phyloP scores from a whole-genome alignment of 345 rosid genomes.

The Brassica cretica region DNA sequence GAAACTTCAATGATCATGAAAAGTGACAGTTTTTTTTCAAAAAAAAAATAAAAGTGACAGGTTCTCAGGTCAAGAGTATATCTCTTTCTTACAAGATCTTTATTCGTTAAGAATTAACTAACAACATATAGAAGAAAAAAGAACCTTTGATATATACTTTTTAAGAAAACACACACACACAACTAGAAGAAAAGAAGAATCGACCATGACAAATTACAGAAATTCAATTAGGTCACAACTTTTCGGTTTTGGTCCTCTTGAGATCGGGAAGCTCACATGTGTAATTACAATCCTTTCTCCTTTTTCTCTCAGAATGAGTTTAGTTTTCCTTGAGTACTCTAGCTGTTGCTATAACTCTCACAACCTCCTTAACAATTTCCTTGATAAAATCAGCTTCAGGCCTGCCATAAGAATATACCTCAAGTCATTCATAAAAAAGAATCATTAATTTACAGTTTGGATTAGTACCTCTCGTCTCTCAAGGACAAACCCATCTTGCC shows the following conservation, averaged over 20 bases:
- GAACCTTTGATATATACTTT: neutral
- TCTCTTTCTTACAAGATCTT: neutral
- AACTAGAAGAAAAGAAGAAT: neutral
- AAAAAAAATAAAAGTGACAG: no score
- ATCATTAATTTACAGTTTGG: no score
- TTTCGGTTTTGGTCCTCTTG: neutral
- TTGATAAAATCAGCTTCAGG: constrained; percentile 15
- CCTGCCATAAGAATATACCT: constrained; percentile 6
- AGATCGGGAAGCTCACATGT: neutral
- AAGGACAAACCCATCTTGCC: constrained; percentile 31
- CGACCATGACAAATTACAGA: neutral
- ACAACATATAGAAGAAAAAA: no score
- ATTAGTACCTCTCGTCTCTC: neutral
- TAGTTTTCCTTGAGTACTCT: neutral
- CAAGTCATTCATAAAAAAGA: no score
- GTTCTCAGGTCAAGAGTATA: no score
- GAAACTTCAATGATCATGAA: no score
- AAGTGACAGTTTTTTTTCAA: no score
- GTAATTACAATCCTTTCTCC: neutral
- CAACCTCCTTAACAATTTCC: neutral
- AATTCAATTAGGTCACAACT: neutral
- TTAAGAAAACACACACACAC: neutral
- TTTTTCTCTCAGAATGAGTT: neutral
- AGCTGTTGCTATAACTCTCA: neutral
- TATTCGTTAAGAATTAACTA: neutral